A percentile compares a stretch with the other conserved stretches of the same genome.
phyloP scores from a whole-genome alignment of 495 filamentous ascomycete species.

The Poronia punctata region DNA sequence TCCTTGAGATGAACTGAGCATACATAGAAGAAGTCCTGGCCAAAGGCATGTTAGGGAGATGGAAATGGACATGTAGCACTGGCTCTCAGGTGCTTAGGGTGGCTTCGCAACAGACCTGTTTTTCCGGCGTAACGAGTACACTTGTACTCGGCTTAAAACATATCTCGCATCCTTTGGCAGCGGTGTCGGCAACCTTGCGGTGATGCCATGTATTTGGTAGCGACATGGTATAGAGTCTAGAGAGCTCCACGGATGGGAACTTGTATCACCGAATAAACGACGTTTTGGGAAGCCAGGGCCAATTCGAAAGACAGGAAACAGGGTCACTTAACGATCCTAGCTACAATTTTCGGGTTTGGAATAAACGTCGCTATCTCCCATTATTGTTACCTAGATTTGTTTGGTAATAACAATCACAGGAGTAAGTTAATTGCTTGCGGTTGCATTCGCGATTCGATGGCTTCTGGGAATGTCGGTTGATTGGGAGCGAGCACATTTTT shows the following conservation, averaged over 20 bases:
- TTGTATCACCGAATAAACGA: too few relatives aligned
- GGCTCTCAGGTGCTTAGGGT: background rate
- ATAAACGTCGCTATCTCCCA: too few relatives aligned
- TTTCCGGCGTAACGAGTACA: constrained; percentile 84
- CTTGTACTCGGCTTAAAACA: constrained; percentile 84
- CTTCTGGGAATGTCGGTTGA: too few relatives aligned
- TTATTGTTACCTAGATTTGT: too few relatives aligned
- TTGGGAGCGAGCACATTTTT: too few relatives aligned
- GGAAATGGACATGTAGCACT: background rate
- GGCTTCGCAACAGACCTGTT: constrained; percentile 55
- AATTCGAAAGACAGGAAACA: too few relatives aligned
- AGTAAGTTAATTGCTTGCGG: too few relatives aligned
- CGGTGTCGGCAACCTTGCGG: constrained; percentile 79
- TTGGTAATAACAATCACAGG: too few relatives aligned
- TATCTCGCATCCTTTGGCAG: constrained; percentile 75
- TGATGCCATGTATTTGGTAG: constrained; percentile 80
- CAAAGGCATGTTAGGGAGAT: constrained; percentile 13
- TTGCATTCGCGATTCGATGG: too few relatives aligned
- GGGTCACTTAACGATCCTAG: too few relatives aligned
- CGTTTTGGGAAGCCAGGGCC: too few relatives aligned
- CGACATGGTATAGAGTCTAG: constrained; percentile 27
- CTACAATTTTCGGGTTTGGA: too few relatives aligned
- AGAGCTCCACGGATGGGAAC: background rate
- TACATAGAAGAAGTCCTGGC: constrained; percentile 88
- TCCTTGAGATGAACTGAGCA: constrained; percentile 83